Evolutionary conservation across 164 flowering plant species (phyloP), one percentile per base, ranked within the genome.

Genomic region (Stephania cephalantha): DNA sequence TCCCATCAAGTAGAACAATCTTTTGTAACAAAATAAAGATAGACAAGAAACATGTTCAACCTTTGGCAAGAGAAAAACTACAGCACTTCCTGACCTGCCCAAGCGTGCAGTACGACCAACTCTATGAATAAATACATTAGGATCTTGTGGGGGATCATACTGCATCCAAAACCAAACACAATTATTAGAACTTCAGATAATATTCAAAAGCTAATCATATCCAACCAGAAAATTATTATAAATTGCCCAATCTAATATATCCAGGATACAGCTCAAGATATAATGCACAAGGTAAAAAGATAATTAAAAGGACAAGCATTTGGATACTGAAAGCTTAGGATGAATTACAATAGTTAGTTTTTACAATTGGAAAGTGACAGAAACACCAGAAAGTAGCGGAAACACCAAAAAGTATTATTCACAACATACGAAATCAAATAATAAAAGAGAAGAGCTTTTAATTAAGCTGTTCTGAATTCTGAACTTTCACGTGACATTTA

Each of bases 71-170:
- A 95, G 85, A 71, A 90, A 92, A 71, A 90, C 90, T 73, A 93
- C 79, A 15, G 99, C 90, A 83, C 83, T 84, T 78, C 98, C 99
- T 80, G 86, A 80, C 79, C 90, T 89, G 30, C 99, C 98, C 89
- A 95, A 78, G 29, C 98, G 84, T 79, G 98, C 99, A 83, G 97
- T 93, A 78, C 98, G 86, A 6, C 99, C 99, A 71, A 91, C 99
- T 85, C 98, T 88, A 77, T 93, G 99, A 71, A 95, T 73, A 78
- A 95, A 93, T 52, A 91, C 92, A 81, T 88, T 89, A 76, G 98
- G 95, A 83, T 95, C 95, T 81, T 93, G 95, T 50, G 98, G 99
- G 44, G 97, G 95, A 74, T 95, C 99, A 88, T 90, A 95, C 99
- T 93, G 91, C 89, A 86, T 71, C 72, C 46, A 46, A 35, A 79